Percentiles rank a stretch among this genome's conserved stretches.
phyloP scores from a whole-genome alignment of 495 filamentous ascomycete species.

The Neurospora intermedia region DNA sequence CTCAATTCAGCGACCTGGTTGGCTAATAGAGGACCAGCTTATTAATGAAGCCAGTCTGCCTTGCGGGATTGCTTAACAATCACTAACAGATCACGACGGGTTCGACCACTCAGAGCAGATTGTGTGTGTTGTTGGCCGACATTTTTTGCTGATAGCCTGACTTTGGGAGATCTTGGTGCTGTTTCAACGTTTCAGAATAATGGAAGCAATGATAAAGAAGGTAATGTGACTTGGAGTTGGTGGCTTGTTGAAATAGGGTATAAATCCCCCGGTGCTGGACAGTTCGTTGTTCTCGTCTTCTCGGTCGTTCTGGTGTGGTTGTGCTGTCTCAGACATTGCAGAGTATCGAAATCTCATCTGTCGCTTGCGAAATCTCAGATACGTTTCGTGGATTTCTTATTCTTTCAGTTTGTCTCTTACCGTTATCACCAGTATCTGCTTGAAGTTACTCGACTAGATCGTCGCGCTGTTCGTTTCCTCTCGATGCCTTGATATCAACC shows the following conservation, averaged over 20 bases:
- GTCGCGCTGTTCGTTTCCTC: background rate
- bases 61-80: slow-evolving; percentile 3
- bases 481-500: background rate
- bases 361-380: too few relatives aligned
- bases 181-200: background rate
- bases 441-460: background rate
- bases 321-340: too few relatives aligned
- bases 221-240: background rate
- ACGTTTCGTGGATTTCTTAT: too few relatives aligned
- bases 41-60: slow-evolving; percentile 11
- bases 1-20: slow-evolving; percentile 12
- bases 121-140: background rate
- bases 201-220: background rate
- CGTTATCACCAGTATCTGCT: background rate
- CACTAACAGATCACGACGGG: background rate
- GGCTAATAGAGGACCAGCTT: background rate
- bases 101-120: background rate
- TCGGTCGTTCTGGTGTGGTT: background rate
- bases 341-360: too few relatives aligned
- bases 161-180: background rate
- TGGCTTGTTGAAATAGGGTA: background rate
- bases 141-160: background rate
- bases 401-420: background rate
- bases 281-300: background rate
- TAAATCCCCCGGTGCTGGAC: slow-evolving; percentile 7